Percentiles rank a stretch among this genome's conserved stretches.
phyloP scores from a whole-genome alignment of 768 basidiomycete genomes.

The Collybia nuda region DNA sequence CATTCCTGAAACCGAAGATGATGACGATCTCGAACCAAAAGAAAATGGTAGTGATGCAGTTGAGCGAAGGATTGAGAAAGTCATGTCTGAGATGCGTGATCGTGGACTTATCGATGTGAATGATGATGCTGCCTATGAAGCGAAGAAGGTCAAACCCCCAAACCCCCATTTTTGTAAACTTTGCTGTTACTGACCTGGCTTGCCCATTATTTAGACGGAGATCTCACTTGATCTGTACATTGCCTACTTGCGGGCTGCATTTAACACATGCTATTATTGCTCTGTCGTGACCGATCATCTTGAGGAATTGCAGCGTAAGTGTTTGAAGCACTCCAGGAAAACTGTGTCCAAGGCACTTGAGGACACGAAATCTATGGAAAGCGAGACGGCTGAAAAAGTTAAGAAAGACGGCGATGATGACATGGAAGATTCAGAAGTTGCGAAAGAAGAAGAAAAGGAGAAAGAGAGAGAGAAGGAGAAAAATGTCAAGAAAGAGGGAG shows the following conservation, averaged over 20 bases:
- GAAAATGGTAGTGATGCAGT: constrained; percentile 78
- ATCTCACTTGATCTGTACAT: constrained; percentile 90
- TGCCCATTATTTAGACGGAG: constrained; percentile 50
- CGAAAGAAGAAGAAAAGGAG: constrained; percentile 37
- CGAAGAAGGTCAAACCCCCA: constrained; percentile 58
- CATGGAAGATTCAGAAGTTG: constrained; percentile 27
- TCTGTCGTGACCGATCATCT: constrained; percentile 87
- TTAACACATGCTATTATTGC: constrained; percentile 98
- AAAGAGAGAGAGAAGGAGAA: constrained; percentile 30
- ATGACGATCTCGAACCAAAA: constrained; percentile 55
- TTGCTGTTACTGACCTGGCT: constrained; percentile 11
- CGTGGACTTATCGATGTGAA: constrained; percentile 57
- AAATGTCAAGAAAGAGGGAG: constrained; percentile 21
- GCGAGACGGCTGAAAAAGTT: constrained; percentile 48
- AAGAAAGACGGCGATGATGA: constrained; percentile 43
- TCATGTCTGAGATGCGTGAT: constrained; percentile 68
- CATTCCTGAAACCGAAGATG: constrained; percentile 34
- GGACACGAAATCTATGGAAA: constrained; percentile 61
- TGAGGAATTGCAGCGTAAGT: constrained; percentile 95
- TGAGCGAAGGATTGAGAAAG: constrained; percentile 76
- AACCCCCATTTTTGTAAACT: constrained; percentile 6
- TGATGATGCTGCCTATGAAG: constrained; percentile 66
- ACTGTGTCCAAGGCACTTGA: constrained; percentile 60
- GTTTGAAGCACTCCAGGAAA: constrained; percentile 88
- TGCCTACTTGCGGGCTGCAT: constrained; percentile 89